Base-by-base conservation (phyloP, 441 rosid genomes). In the Theobroma grandiflorum region DNA sequence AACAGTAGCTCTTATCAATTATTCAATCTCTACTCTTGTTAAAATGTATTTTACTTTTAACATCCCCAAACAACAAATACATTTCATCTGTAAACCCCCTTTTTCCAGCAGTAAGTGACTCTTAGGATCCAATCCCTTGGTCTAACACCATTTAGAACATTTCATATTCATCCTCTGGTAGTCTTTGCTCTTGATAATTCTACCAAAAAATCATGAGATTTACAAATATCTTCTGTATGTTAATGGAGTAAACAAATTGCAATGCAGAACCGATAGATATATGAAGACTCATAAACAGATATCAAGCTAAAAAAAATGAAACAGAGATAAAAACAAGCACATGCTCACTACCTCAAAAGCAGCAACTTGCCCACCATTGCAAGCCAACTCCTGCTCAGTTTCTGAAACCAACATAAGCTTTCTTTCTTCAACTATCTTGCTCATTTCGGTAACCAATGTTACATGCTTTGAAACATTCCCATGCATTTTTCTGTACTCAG, bases 401-500 rank as follows among this genome's bases (percentile, higher is more conserved):
- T 95, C 92, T n/a, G 99, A 96, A 81, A 96, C 95, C 84, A 85
- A 37, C 98, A 96, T 96, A 82, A 96, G 96, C 84, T 90, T 96
- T 88, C 94, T 85, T 82, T 92, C 97, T 87, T 95, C 94, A 82
- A 96, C 99, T 58, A 96, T 87, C 90, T 90, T 95, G 93, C 99
- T 96, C 98, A 96, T 93, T 86, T 96, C 99, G 70, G 99, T 96
- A 55, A 95, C 99, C 89, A 96, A 83, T n/a, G 98, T 91, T 37
- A 96, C 98, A 86, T 96, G 99, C 84, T 96, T 96, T 63, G 98
- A 96, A 45, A 95, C 99, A 84, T 95, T 96, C 72, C 99, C 98
- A 73, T 96, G 99, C 99, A 95, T 96, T 88, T 96, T 95, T 84
- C 92, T 89, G 82, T 93, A 96, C 89, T 92, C 98, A 8, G 98